phyloP scores from a whole-genome alignment of 78 protist species.

The Tieghemostelium lacteum region DNA sequence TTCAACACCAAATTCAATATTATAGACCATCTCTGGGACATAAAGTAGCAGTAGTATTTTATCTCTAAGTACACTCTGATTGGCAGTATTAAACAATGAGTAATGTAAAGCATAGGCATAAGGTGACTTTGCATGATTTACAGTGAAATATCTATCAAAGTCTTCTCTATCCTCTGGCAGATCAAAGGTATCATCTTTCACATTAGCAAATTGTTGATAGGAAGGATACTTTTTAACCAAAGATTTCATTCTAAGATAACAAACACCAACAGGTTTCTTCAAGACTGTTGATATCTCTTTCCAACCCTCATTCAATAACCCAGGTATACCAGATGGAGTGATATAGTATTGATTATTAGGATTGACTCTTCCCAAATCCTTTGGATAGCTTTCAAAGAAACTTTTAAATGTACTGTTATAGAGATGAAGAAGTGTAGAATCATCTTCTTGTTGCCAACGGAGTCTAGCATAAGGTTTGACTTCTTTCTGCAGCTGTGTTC shows the following conservation, averaged over 20 bases:
- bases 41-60: neutral
- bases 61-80: neutral
- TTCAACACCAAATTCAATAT: neutral
- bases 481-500: neutral
- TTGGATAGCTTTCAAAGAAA: constrained; percentile 6
- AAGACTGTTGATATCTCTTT: neutral
- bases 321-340: constrained; percentile 33
- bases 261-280: neutral
- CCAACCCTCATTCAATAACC: constrained; percentile 18
- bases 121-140: neutral
- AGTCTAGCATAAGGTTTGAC: neutral
- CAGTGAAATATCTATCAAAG: neutral
- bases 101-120: neutral
- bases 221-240: constrained; percentile 43
- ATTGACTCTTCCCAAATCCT: neutral
- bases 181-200: too few species aligned
- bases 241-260: constrained; percentile 6
- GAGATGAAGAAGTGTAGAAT: neutral
- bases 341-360: neutral
- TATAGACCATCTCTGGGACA: neutral
- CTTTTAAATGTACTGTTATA: neutral
- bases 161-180: neutral
- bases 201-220: neutral
- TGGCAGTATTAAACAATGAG: neutral
- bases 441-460: constrained; percentile 15